Evolutionary conservation across 768 basidiomycete species (phyloP), one percentile per base, ranked within the genome.

Genomic region (Leucosporidium yakuticum): DNA sequence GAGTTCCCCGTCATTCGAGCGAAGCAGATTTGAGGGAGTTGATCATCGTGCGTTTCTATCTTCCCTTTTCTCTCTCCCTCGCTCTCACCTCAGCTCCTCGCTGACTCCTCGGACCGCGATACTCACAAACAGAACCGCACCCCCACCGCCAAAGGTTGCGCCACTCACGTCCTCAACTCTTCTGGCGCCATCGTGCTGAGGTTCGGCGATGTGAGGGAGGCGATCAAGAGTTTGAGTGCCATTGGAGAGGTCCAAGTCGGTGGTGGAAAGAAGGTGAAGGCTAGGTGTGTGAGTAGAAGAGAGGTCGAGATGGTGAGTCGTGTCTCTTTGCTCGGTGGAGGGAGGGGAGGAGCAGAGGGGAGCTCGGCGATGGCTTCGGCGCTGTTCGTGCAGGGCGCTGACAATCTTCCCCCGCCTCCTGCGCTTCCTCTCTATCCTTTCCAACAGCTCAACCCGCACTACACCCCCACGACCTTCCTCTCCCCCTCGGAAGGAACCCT

Each of bases 161-260:
- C 47, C 53, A 64, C 54, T 11, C 47, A 53, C 7, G 50, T 25
- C 11, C 58, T 72, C 4, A 44, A 31, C 49, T 2, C 50, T 1
- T n/a, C 31, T 27, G 71, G 71, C 50, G 3, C 53, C 55, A 56
- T 66, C 59, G 65, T 72, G 25, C 65, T 72, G 39, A 54, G 50
- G n/a, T 72, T 72, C 67, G 19, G 54, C 67, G 71, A 72, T 44
- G 62, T 67, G 23, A 64, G 67, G 20, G n/a, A 72, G n/a, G 57
- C 64, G 5, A 1, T 62, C 34, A 11, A 32, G 25, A 44, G 56
- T 15, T 34, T 61, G 39, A 44, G 39, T 15, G 39, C 17, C 11
- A 44, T 44, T 44, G 39, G 39, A 9, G 39, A 44, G 39, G 39
- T 44, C 2, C 39, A 44, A 15, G 39, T 44, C 14, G 39, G 39